Percentiles rank a stretch among this genome's conserved stretches.
These are phyloP conservation scores for Phlyctochytrium arcticum DNA, from an alignment of 192 early-diverging fungal genomes.

Conservation along the genomic window DNA sequence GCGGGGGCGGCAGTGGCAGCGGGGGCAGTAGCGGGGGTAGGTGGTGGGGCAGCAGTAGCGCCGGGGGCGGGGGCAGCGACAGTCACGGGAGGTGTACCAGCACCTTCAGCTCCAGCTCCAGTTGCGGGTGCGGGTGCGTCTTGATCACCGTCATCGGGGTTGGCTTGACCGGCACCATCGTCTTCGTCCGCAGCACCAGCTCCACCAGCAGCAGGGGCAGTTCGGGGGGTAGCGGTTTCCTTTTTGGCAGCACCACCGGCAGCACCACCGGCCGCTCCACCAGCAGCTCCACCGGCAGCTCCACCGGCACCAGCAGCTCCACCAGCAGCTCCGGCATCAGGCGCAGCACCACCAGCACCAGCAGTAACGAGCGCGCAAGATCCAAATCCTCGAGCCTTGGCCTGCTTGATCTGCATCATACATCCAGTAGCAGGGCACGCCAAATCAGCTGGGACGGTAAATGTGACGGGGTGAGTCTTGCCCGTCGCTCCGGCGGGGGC, in stretches of 20 bases:
- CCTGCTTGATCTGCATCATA: constrained; percentile 18
- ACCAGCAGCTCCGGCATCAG: background rate
- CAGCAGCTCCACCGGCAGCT: background rate
- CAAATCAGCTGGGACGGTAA: constrained; percentile 19
- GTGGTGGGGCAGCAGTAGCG: background rate
- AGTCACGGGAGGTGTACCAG: background rate
- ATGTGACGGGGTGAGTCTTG: background rate
- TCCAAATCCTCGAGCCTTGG: constrained; percentile 1
- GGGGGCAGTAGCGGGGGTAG: background rate
- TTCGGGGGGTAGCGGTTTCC: background rate
- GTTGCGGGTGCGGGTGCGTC: no score
- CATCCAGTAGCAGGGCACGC: constrained; percentile 12
- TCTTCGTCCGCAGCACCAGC: background rate
- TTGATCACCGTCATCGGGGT: background rate
- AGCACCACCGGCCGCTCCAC: background rate
- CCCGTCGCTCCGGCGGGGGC: constrained; percentile 11
- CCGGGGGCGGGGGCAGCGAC: background rate
- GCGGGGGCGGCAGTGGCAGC: background rate
- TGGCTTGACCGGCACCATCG: background rate
- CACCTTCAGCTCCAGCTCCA: background rate
- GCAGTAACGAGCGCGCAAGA: constrained; percentile 6
- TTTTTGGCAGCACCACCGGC: background rate
- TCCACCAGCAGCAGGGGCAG: background rate
- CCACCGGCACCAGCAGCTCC: background rate
- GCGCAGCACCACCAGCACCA: background rate